Percentiles rank a stretch among this genome's conserved stretches.
phyloP scores from a whole-genome alignment of 768 basidiomycete species.

The Macrocybe gigantea region DNA sequence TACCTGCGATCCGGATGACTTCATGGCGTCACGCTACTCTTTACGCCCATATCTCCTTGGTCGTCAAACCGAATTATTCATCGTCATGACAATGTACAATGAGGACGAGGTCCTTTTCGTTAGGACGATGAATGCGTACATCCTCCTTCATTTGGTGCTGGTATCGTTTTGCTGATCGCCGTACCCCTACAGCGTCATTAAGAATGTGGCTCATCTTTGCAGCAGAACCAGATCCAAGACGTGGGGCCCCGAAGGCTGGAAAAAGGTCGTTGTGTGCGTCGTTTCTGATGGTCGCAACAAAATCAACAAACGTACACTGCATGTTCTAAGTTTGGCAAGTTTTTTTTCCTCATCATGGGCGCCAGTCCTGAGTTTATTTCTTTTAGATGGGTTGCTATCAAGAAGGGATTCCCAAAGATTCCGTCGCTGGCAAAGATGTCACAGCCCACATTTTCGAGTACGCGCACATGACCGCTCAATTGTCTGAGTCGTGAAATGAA shows the following conservation, averaged over 20 bases:
- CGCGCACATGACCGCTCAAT: conserved; percentile 16
- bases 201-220: conserved; percentile 81
- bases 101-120: conserved; percentile 80
- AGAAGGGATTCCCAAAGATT: conserved; percentile 87
- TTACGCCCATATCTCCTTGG: conserved; percentile 74
- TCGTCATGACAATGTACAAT: conserved; percentile 97
- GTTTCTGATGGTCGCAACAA: conserved; percentile 84
- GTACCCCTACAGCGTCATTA: conserved; percentile 56
- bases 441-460: conserved; percentile 93
- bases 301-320: conserved; percentile 86
- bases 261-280: conserved; percentile 85
- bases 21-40: conserved; percentile 71
- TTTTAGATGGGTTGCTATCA: conserved; percentile 79
- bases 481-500: neutral
- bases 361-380: neutral
- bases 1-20: conserved; percentile 87
- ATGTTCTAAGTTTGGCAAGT: conserved; percentile 75
- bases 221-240: conserved; percentile 62
- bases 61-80: conserved; percentile 86
- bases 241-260: conserved; percentile 88
- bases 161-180: conserved; percentile 3
- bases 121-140: conserved; percentile 81
- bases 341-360: conserved; percentile 1
- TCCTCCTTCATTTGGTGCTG: conserved; percentile 8
- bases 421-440: conserved; percentile 83